These are phyloP conservation scores for Lanmaoa rubissima DNA, from an alignment of 768 basidiomycete species.

Conservation along the genomic window DNA sequence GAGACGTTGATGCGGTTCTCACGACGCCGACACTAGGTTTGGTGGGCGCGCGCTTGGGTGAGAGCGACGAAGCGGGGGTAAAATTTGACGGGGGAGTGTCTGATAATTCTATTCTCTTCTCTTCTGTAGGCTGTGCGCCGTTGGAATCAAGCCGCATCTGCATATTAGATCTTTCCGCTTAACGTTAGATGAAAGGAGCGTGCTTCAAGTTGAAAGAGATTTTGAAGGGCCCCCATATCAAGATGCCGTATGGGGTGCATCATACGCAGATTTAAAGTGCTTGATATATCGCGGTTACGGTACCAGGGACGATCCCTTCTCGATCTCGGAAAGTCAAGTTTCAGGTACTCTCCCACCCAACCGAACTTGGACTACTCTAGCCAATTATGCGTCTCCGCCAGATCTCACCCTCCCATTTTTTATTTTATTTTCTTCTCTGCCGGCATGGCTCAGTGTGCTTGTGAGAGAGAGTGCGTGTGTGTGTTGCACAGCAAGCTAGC, in stretches of 20 bases:
- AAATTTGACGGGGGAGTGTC: constrained; percentile 8
- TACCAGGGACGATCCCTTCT: constrained; percentile 38
- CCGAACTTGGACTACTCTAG: constrained; percentile 26
- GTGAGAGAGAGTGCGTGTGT: constrained; percentile 15
- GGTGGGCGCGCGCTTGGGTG: neutral
- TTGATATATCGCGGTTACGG: constrained; percentile 36
- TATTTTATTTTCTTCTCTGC: constrained; percentile 18
- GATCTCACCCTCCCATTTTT: constrained; percentile 20
- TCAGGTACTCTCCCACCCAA: constrained; percentile 35
- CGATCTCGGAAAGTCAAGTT: constrained; percentile 36
- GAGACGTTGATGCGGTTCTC: constrained; percentile 5
- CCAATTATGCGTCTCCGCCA: constrained; percentile 22
- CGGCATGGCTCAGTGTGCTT: constrained; percentile 22
- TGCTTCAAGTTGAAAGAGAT: constrained; percentile 25
- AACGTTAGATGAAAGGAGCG: constrained; percentile 36
- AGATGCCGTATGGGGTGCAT: constrained; percentile 35
- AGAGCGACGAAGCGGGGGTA: constrained; percentile 11
- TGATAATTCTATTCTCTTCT: constrained; percentile 13
- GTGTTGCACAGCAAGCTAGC: constrained; percentile 15
- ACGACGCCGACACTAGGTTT: constrained; percentile 7
- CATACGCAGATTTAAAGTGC: constrained; percentile 34
- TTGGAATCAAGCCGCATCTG: constrained; percentile 28
- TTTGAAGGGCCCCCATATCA: constrained; percentile 29
- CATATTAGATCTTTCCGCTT: constrained; percentile 36
- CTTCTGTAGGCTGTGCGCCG: constrained; percentile 24